These are phyloP conservation scores for Tympanopsis confertula DNA, from an alignment of 2,329 filamentous ascomycete genomes.

Conservation along the genomic window DNA sequence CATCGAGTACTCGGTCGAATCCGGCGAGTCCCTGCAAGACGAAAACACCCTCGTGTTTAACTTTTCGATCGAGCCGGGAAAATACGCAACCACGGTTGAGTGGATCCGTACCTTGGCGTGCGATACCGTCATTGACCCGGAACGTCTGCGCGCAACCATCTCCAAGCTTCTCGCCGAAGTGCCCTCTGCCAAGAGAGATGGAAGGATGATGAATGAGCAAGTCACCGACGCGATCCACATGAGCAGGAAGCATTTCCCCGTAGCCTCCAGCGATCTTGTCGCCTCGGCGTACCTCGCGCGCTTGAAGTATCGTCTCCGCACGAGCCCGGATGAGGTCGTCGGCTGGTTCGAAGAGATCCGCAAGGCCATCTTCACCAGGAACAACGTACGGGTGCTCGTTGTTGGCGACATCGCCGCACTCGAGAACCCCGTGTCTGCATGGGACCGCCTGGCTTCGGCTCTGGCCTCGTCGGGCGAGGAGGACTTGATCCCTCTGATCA, in stretches of 20 bases:
- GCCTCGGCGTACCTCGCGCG: conserved; percentile 79
- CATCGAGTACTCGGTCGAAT: conserved; percentile 67
- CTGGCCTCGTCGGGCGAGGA: conserved; percentile 32
- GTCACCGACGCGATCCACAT: conserved; percentile 71
- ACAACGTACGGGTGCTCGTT: conserved; percentile 77
- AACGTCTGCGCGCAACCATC: conserved; percentile 49
- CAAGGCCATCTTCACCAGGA: conserved; percentile 64
- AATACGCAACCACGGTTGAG: conserved; percentile 69
- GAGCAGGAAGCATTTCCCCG: conserved; percentile 62
- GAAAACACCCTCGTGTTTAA: conserved; percentile 70
- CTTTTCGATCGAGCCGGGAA: conserved; percentile 78
- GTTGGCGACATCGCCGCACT: conserved; percentile 70
- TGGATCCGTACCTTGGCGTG: conserved; percentile 84
- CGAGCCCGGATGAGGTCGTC: conserved; percentile 68
- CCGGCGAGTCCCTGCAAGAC: conserved; percentile 59
- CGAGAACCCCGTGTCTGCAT: conserved; percentile 63
- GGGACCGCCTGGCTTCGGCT: conserved; percentile 50
- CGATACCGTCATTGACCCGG: conserved; percentile 73
- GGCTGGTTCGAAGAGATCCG: conserved; percentile 68
- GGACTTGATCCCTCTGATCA: conserved; percentile 58
- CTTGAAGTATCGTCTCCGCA: conserved; percentile 67
- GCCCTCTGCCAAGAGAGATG: conserved; percentile 81
- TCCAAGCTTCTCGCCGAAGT: conserved; percentile 83
- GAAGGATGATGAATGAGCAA: conserved; percentile 53
- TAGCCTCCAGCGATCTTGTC: conserved; percentile 72